Evolutionary conservation across 78 protist species (phyloP).

Genomic region (slime mould (Dictyostelium discoideum)): dicty_2.7 NC_007090.3:4212501-4213000

Average conservation of each 20-base stretch:
- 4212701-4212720: neutral
- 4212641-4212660: slow-evolving; percentile 4
- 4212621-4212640: neutral
- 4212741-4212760: neutral
- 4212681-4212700: neutral
- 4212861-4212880: slow-evolving; percentile 18
- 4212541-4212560: neutral
- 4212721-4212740: slow-evolving; percentile 13
- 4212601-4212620: neutral
- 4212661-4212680: neutral
- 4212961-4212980: neutral
- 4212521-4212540: neutral
- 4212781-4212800: neutral
- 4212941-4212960: neutral
- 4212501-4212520: slow-evolving; percentile 16
- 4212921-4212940: slow-evolving; percentile 3
- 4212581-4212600: neutral
- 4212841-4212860: neutral
- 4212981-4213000: slow-evolving; percentile 25
- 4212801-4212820: neutral
- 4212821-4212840: neutral
- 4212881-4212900: neutral
- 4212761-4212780: neutral
- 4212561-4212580: neutral
- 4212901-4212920: neutral